A percentile compares a stretch with the other conserved stretches of the same genome.
phyloP scores from a whole-genome alignment of 306 rosid genomes.

The Corylus americana region DNA sequence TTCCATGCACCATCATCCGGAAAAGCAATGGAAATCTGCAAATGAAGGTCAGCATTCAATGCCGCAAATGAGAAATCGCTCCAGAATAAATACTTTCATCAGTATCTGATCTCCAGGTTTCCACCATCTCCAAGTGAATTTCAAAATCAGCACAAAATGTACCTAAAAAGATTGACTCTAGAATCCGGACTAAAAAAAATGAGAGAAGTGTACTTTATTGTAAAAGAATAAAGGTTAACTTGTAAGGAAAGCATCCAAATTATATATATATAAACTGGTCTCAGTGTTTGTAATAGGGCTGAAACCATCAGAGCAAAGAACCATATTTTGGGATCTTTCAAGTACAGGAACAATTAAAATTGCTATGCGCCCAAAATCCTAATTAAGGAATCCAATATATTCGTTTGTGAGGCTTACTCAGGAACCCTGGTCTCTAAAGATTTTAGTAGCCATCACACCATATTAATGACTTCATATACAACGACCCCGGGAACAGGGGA shows the following conservation, averaged over 20 bases:
- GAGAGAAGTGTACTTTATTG: slow-evolving; percentile 1
- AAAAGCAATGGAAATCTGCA: slow-evolving; percentile 86
- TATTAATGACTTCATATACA: not conserved
- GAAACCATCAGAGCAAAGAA: slow-evolving; percentile 8
- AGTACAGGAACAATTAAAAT: not conserved
- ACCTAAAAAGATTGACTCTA: slow-evolving; percentile 3
- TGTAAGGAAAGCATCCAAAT: slow-evolving; percentile 2
- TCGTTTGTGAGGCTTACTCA: not conserved
- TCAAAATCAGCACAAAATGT: slow-evolving; percentile 5
- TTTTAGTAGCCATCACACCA: not conserved
- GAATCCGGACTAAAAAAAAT: slow-evolving; percentile 8
- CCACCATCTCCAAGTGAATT: not conserved
- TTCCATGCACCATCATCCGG: slow-evolving; percentile 99
- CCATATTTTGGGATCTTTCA: not conserved
- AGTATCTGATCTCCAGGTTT: slow-evolving; percentile 15
- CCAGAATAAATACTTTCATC: slow-evolving; percentile 10
- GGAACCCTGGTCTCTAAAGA: not conserved
- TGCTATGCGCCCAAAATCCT: not conserved
- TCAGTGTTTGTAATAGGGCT: not conserved
- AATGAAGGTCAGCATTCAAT: slow-evolving; percentile 9
- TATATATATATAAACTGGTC: slow-evolving; percentile 4
- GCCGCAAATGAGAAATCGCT: slow-evolving; percentile 14
- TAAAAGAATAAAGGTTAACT: slow-evolving; percentile 6
- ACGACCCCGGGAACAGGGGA: not conserved
- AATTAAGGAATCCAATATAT: not conserved